phyloP scores from a whole-genome alignment of 768 basidiomycete species.

The Obba rivulosa region DNA sequence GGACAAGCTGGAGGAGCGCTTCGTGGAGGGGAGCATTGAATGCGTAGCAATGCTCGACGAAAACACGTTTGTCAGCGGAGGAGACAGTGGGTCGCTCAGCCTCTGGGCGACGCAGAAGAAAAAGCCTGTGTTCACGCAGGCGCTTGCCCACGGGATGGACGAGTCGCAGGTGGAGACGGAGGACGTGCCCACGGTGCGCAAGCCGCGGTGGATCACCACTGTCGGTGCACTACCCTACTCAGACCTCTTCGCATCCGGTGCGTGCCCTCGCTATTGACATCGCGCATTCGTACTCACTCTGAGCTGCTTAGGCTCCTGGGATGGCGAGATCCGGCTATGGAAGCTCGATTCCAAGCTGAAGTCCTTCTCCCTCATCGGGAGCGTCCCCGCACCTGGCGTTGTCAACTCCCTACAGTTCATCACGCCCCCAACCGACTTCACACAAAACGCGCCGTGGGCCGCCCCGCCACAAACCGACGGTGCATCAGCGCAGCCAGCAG shows the following conservation, averaged over 20 bases:
- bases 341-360: slow-evolving; percentile 75
- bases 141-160: slow-evolving; percentile 84
- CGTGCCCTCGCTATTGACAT: slow-evolving; percentile 15
- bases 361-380: slow-evolving; percentile 65
- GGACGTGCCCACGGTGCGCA: slow-evolving; percentile 60
- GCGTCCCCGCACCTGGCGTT: slow-evolving; percentile 66
- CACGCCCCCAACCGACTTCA: slow-evolving; percentile 37
- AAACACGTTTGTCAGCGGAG: slow-evolving; percentile 85
- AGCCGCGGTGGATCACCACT: slow-evolving; percentile 89
- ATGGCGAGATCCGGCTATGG: slow-evolving; percentile 88
- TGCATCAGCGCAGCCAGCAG: slow-evolving; percentile 22
- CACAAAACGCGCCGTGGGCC: slow-evolving; percentile 41
- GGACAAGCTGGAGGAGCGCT: slow-evolving; percentile 40
- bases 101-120: slow-evolving; percentile 92
- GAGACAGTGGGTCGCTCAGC: slow-evolving; percentile 96
- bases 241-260: slow-evolving; percentile 88
- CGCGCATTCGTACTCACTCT: neutral
- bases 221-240: slow-evolving; percentile 81
- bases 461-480: slow-evolving; percentile 3
- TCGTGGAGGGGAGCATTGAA: slow-evolving; percentile 88
- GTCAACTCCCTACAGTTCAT: slow-evolving; percentile 89
- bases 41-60: slow-evolving; percentile 95
- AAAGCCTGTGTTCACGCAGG: slow-evolving; percentile 86
- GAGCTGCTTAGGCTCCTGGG: slow-evolving; percentile 75
- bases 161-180: slow-evolving; percentile 68